phyloP scores from a whole-genome alignment of 129 eudicot genomes.

The Logfia minima region DNA sequence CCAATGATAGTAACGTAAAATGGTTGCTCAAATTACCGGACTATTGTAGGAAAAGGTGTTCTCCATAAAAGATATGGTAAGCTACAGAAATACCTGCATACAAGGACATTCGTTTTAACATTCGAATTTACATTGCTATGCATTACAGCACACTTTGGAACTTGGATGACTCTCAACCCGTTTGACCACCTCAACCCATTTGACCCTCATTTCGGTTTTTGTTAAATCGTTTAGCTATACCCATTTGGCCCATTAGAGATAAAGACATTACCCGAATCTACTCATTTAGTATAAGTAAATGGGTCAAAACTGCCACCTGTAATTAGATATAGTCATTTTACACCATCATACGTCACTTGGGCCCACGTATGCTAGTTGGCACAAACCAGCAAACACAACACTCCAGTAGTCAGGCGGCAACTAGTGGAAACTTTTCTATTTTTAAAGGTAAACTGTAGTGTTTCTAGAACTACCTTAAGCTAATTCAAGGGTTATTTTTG shows the following conservation, averaged over 20 bases:
- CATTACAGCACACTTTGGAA: background rate
- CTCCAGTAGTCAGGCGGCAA: background rate
- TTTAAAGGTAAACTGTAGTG: background rate
- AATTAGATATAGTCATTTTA: background rate
- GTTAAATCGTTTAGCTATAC: background rate
- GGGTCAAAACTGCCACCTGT: background rate
- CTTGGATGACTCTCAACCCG: background rate
- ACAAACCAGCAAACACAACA: background rate
- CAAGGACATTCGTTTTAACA: background rate
- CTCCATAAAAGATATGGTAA: slow-evolving; percentile 88
- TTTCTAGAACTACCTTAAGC: background rate
- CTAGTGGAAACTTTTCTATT: background rate
- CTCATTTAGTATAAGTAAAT: background rate
- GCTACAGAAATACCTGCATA: slow-evolving; percentile 84
- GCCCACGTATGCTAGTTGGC: background rate
- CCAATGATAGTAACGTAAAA: background rate
- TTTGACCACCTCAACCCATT: background rate
- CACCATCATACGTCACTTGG: background rate
- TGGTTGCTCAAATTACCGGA: slow-evolving; percentile 49
- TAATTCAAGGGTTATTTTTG: background rate
- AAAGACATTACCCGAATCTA: background rate
- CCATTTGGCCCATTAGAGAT: background rate
- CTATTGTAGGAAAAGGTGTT: slow-evolving; percentile 64
- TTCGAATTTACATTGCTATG: background rate
- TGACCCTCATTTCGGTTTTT: background rate